These are phyloP conservation scores for Ensete glaucum DNA, from an alignment of 176 grass and related monocot species.

Conservation along the genomic window DNA sequence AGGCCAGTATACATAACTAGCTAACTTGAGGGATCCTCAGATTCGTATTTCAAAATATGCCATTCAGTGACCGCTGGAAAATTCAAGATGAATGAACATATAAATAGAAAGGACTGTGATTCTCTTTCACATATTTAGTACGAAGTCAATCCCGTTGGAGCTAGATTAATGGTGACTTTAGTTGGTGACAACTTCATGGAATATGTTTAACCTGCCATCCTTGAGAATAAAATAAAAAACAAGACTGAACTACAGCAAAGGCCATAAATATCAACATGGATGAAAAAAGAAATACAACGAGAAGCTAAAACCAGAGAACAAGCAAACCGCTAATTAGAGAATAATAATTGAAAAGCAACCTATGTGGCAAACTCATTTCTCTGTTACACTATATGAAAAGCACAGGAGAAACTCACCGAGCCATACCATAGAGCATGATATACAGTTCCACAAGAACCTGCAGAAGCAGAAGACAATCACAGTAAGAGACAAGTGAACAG, in stretches of 20 bases:
- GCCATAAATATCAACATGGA: background rate
- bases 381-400: background rate
- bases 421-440: slow-evolving; percentile 98
- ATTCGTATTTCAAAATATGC: background rate
- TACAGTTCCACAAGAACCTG: slow-evolving; percentile 97
- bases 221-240: background rate
- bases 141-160: background rate
- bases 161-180: background rate
- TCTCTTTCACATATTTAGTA: background rate
- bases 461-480: slow-evolving; percentile 19
- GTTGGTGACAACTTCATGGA: background rate
- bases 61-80: too few species aligned
- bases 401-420: slow-evolving; percentile 74
- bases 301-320: background rate
- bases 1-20: background rate
- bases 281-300: background rate
- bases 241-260: background rate
- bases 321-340: background rate
- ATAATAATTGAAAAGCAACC: background rate
- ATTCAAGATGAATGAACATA: background rate
- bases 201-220: background rate
- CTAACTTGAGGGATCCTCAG: background rate
- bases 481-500: background rate
- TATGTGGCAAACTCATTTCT: background rate
- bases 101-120: background rate